A percentile compares a stretch with the other conserved stretches of the same genome.
Evolutionary conservation across 768 basidiomycete species (phyloP).

Genomic region (Boletus subparvulus): DNA sequence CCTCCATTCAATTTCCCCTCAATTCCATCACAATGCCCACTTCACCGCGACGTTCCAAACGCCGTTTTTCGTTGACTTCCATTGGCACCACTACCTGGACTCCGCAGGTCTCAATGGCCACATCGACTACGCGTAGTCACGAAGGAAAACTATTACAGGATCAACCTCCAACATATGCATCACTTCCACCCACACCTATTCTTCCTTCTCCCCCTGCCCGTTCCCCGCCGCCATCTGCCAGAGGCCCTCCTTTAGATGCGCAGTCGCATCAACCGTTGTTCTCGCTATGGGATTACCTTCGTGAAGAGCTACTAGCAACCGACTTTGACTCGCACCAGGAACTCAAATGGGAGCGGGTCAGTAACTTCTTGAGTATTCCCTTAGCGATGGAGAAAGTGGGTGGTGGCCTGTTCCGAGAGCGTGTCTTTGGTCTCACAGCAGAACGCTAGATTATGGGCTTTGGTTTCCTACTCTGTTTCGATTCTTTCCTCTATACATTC

Average conservation of each 20-base stretch:
- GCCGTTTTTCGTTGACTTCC: conserved; percentile 33
- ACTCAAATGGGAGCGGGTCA: conserved; percentile 92
- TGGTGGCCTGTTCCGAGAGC: background rate
- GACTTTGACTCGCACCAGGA: conserved; percentile 94
- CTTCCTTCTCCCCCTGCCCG: conserved; percentile 41
- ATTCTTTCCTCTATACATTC: conserved; percentile 97
- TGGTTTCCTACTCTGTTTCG: conserved; percentile 90
- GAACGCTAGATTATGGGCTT: conserved; percentile 76
- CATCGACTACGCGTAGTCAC: conserved; percentile 13
- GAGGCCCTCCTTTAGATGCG: conserved; percentile 14
- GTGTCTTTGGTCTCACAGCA: conserved; percentile 3
- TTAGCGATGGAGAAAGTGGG: conserved; percentile 91
- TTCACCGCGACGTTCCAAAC: conserved; percentile 34
- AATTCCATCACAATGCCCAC: conserved; percentile 24
- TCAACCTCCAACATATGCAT: conserved; percentile 60
- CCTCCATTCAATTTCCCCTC: background rate
- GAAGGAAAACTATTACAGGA: conserved; percentile 13
- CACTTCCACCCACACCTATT: conserved; percentile 73
- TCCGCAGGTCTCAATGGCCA: conserved; percentile 9
- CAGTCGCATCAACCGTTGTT: conserved; percentile 49
- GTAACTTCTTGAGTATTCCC: conserved; percentile 93
- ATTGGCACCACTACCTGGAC: conserved; percentile 25
- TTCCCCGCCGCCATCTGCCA: conserved; percentile 25
- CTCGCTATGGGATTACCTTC: conserved; percentile 89
- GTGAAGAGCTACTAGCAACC: conserved; percentile 86